These are phyloP conservation scores for Suillus weaverae DNA, from an alignment of 768 basidiomycete genomes.

Conservation along the genomic window DNA sequence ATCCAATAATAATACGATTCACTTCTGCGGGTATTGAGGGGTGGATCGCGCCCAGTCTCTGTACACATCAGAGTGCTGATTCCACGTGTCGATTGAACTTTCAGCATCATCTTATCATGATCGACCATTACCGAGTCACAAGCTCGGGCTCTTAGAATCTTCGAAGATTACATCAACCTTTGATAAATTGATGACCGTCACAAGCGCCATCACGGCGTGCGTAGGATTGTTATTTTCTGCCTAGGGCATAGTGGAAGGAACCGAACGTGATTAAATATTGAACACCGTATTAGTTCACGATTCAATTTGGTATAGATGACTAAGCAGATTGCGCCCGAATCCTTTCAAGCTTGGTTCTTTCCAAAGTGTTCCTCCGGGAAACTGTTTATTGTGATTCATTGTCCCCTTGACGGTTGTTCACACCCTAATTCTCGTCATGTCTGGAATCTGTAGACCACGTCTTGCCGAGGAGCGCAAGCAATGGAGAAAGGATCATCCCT, in stretches of 20 bases:
- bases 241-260: background rate
- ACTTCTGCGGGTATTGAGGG: background rate
- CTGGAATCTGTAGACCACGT: conserved; percentile 90
- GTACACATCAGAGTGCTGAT: background rate
- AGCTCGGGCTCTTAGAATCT: background rate
- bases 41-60: background rate
- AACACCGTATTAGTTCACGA: background rate
- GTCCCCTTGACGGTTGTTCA: background rate
- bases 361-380: background rate
- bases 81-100: background rate
- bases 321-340: background rate
- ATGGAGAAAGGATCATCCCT: conserved; percentile 99
- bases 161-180: background rate
- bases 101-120: conserved; percentile 1
- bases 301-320: background rate
- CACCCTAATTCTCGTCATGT: conserved; percentile 46
- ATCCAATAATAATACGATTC: background rate
- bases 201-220: background rate
- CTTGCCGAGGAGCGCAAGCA: conserved; percentile 97
- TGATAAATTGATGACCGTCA: background rate
- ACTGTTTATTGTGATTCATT: background rate
- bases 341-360: background rate
- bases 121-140: background rate
- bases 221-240: background rate
- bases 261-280: background rate